phyloP scores from a whole-genome alignment of 2,329 filamentous ascomycete species.

The Aspergillus fructus region DNA sequence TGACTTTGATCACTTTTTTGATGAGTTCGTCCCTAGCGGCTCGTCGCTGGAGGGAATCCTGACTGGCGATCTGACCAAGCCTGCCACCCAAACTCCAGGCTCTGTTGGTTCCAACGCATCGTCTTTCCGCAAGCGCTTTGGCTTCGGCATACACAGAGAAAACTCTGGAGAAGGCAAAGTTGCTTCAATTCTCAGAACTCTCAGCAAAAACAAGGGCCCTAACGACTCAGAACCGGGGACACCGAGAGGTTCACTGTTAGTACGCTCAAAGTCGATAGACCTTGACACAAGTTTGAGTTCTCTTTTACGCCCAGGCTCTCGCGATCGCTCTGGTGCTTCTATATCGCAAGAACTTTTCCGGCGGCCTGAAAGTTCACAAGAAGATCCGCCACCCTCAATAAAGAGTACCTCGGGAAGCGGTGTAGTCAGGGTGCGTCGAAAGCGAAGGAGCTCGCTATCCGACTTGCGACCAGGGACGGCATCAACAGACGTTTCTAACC shows the following conservation, averaged over 20 bases:
- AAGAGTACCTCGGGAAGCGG: constrained; percentile 49
- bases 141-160: constrained; percentile 74
- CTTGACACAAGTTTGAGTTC: constrained; percentile 52
- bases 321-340: constrained; percentile 55
- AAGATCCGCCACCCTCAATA: constrained; percentile 50
- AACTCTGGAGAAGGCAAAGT: constrained; percentile 72
- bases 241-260: constrained; percentile 64
- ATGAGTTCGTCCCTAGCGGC: constrained; percentile 55
- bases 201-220: constrained; percentile 74
- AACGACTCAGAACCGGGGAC: constrained; percentile 65
- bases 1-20: constrained; percentile 85
- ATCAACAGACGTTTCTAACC: constrained; percentile 51
- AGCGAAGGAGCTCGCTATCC: constrained; percentile 86
- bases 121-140: constrained; percentile 80
- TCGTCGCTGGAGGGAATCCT: constrained; percentile 43
- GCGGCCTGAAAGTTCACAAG: constrained; percentile 47
- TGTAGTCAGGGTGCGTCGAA: constrained; percentile 59
- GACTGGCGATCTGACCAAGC: constrained; percentile 58
- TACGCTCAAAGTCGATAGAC: constrained; percentile 76
- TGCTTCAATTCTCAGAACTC: constrained; percentile 77
- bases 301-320: constrained; percentile 54
- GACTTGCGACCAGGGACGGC: constrained; percentile 73
- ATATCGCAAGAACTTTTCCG: constrained; percentile 47
- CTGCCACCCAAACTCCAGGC: constrained; percentile 63
- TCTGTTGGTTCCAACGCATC: constrained; percentile 84